Percentiles rank a stretch among this genome's conserved stretches.
Conservation (phyloP, 257 asterid genomes). For the Ocimum tenuiflorum region DNA sequence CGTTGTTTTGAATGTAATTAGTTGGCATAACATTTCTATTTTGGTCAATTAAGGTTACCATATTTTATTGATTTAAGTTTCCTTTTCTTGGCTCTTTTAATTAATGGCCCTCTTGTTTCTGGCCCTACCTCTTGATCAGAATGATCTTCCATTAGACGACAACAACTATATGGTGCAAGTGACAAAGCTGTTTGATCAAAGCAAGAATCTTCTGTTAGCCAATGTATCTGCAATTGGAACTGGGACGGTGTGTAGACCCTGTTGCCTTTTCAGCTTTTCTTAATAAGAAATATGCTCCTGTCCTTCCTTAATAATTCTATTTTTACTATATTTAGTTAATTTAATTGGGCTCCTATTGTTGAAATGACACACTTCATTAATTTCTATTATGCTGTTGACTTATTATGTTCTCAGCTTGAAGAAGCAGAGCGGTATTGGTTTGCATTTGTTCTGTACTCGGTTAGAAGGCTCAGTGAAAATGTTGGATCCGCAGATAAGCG, state of each 20-base stretch:
- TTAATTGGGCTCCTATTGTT: background rate
- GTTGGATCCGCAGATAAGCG: constrained; percentile 37
- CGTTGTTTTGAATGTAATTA: background rate
- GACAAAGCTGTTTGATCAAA: constrained; percentile 52
- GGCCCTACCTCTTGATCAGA: constrained; percentile 34
- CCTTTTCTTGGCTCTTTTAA: background rate
- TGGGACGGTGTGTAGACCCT: constrained; percentile 44
- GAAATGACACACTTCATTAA: constrained; percentile 15
- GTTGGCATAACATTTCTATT: background rate
- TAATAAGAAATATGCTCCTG: background rate
- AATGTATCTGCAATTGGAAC: constrained; percentile 58
- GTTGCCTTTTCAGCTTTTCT: background rate
- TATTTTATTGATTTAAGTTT: background rate
- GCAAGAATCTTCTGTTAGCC: constrained; percentile 48
- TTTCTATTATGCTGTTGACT: constrained; percentile 6
- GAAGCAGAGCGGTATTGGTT: constrained; percentile 91
- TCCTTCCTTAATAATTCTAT: background rate
- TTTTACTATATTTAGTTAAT: constrained; percentile 3
- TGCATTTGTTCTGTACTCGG: constrained; percentile 62
- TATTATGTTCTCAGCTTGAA: constrained; percentile 47
- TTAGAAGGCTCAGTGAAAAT: constrained; percentile 48
- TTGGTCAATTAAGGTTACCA: background rate
- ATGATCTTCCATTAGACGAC: constrained; percentile 44
- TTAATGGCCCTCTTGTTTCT: background rate
- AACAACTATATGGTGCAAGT: constrained; percentile 43